These are phyloP conservation scores for Neonectria punicea DNA, from an alignment of 2,329 filamentous ascomycete species.

Conservation along the genomic window DNA sequence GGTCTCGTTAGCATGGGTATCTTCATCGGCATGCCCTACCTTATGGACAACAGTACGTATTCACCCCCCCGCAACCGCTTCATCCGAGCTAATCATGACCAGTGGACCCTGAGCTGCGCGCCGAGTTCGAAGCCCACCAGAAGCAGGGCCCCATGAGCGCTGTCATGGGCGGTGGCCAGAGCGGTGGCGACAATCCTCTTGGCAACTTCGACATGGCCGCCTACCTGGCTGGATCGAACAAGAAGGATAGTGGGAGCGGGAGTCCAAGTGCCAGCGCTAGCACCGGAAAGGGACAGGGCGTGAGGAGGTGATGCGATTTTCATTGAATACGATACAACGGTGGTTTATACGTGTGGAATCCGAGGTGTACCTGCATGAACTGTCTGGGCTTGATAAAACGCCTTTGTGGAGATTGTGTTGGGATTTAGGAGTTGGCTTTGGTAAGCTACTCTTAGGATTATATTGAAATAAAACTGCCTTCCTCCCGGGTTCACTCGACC, in stretches of 20 bases:
- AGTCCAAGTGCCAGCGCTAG: conserved; percentile 21
- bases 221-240: conserved; percentile 68
- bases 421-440: conserved; percentile 2
- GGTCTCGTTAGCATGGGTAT: conserved; percentile 83
- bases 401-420: background rate
- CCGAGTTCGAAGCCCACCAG: conserved; percentile 92
- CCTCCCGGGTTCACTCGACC: background rate
- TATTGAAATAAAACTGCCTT: conserved; percentile 1
- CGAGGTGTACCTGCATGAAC: conserved; percentile 9
- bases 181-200: conserved; percentile 54
- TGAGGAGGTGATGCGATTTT: conserved; percentile 45
- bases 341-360: conserved; percentile 1
- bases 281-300: conserved; percentile 54
- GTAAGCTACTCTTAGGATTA: conserved; percentile 3
- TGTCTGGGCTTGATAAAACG: background rate
- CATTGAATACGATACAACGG: background rate
- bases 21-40: conserved; percentile 92
- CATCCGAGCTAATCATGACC: conserved; percentile 28
- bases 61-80: background rate
- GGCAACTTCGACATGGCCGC: conserved; percentile 71
- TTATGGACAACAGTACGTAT: conserved; percentile 92
- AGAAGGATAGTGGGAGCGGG: conserved; percentile 48
- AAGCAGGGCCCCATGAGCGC: conserved; percentile 76
- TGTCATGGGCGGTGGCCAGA: conserved; percentile 56
- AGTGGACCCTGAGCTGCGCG: conserved; percentile 98